Base-by-base conservation (phyloP, 2,329 filamentous ascomycete genomes). In the Penicillium sp. region DNA sequence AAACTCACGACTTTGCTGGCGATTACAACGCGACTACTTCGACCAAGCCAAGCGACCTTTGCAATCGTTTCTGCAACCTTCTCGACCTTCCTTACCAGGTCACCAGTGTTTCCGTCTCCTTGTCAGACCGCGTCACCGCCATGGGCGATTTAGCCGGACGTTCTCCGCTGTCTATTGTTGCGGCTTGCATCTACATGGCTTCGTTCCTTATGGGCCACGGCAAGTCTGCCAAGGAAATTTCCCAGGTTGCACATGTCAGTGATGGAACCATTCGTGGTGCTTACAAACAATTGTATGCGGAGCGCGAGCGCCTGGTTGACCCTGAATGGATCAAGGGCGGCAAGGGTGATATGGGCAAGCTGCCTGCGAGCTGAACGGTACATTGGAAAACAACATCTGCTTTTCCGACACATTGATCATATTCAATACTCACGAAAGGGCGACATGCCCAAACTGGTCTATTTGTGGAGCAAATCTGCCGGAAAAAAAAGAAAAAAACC, bases 191-290 rank as follows among this genome's bases (percentile, higher is more conserved):
- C 75, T 99, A 94, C 81, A 94, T 97, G 86, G 90, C 93, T 4
- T 92, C 91, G 31, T 87, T 93, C 70, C 82, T 97, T 38, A 89
- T 96, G 79, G 90, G 88, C 56, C 85, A 94, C 65, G 81, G 86
- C 21, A 90, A 89, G 69, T 81, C 85, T 7, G 89, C 91, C n/a
- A 93, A 93, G 74, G 89, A 95, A 60, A 97, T 99, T 67, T 90
- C 91, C 6, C 76, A 78, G 25, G 88, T 94, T 19, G 91, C 90
- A 1, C 91, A 91, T 64, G 94, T 99, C 29, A 97, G 92, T 73
- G 95, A 99, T 71, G 93, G 94, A 55, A 99, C 94, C 0, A 96
- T 99, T 68, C 93, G 95, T 69, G 95, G 91, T 27, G 93, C 93
- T 0, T 99, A 97, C 81, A 94, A 94, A 72, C 87, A 90, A 69